A percentile compares a stretch with the other conserved stretches of the same genome.
phyloP scores from a whole-genome alignment of 805 yeast genomes.

The Hanseniaspora valbyensis region DNA sequence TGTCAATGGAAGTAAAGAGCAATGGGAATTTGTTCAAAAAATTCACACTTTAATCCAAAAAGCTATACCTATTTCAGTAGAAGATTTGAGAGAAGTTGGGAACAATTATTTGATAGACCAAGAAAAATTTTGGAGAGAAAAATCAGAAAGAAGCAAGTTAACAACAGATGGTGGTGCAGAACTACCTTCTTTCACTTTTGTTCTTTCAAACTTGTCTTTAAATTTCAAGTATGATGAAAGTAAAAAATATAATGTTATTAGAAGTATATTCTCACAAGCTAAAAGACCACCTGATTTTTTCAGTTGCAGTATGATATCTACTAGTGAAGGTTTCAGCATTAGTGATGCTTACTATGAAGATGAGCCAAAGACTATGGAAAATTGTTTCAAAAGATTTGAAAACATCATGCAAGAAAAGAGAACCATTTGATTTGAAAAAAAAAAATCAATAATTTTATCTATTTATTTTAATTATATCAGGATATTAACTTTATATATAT shows the following conservation, averaged over 20 bases:
- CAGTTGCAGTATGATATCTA: neutral
- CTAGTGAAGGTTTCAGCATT: neutral
- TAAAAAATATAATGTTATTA: neutral
- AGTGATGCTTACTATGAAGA: neutral
- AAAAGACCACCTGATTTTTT: constrained; percentile 10
- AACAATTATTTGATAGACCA: neutral
- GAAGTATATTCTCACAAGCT: constrained; percentile 4
- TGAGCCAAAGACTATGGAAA: neutral
- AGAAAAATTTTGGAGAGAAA: neutral
- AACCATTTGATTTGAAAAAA: neutral
- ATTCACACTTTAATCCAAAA: neutral
- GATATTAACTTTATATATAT: no score
- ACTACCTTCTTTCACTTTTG: neutral
- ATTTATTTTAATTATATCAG: no score
- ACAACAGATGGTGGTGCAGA: neutral
- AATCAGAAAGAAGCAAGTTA: no score
- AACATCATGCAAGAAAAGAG: neutral
- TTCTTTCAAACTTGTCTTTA: constrained; percentile 4
- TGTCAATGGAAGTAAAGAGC: neutral
- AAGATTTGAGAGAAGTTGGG: neutral
- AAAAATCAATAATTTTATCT: neutral
- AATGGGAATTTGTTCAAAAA: neutral
- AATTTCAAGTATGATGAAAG: neutral
- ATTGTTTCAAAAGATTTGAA: constrained; percentile 5
- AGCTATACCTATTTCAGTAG: neutral